A percentile compares a stretch with the other conserved stretches of the same genome.
Evolutionary conservation across 768 basidiomycete genomes (phyloP).

Genomic region (Megacollybia marginata): DNA sequence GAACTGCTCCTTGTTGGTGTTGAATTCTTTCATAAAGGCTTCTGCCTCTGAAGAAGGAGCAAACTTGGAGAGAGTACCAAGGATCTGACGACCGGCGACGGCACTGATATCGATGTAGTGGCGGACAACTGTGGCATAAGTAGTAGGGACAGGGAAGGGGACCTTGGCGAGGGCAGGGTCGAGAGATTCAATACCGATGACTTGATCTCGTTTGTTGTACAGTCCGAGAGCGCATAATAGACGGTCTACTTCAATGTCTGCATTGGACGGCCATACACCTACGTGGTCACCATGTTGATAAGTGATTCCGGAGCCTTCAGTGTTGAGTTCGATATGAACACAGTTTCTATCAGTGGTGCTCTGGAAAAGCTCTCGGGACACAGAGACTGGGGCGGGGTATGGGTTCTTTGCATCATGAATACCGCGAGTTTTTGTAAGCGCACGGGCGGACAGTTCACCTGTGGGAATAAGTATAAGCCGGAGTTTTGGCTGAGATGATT

Average conservation of each 20-base stretch:
- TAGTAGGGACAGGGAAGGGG: constrained; percentile 96
- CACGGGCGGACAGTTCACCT: constrained; percentile 95
- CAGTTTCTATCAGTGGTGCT: constrained; percentile 76
- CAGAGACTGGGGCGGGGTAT: constrained; percentile 74
- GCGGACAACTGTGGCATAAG: constrained; percentile 86
- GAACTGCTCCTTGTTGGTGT: constrained; percentile 84
- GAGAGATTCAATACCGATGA: constrained; percentile 92
- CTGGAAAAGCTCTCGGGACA: constrained; percentile 79
- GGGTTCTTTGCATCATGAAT: constrained; percentile 99
- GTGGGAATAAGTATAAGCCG: neutral
- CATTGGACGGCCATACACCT: constrained; percentile 94
- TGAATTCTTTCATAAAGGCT: constrained; percentile 65
- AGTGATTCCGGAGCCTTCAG: constrained; percentile 92
- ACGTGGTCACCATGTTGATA: constrained; percentile 99
- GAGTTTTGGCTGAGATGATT: neutral
- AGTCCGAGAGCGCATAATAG: constrained; percentile 84
- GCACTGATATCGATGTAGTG: constrained; percentile 98
- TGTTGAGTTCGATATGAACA: constrained; percentile 89
- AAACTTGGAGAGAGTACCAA: constrained; percentile 80
- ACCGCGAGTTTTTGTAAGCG: constrained; percentile 87
- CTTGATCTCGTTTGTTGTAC: constrained; percentile 67
- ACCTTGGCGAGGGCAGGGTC: constrained; percentile 98
- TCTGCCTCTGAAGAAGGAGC: constrained; percentile 79
- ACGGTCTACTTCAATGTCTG: constrained; percentile 86
- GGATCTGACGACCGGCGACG: constrained; percentile 88